These are phyloP conservation scores for Gracilaria domingensis DNA, from an alignment of 23 red algal genomes.

Conservation along the genomic window DNA sequence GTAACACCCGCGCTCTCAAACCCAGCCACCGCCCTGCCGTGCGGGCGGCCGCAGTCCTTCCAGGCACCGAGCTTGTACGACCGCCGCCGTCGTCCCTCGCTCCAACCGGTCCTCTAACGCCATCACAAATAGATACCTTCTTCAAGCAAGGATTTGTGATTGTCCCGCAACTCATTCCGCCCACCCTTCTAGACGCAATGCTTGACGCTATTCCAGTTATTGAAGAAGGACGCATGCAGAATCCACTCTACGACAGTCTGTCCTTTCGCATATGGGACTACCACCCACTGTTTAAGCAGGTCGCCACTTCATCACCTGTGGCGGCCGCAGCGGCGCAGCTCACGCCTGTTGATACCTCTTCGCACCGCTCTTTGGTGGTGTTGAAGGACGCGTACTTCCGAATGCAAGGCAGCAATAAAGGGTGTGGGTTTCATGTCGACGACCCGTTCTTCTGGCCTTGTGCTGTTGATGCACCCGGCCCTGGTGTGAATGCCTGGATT, in stretches of 20 bases:
- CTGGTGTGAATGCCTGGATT: constrained; percentile 41
- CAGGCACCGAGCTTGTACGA: background rate
- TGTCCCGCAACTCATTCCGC: constrained; percentile 6
- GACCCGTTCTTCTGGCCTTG: constrained; percentile 43
- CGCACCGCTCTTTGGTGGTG: background rate
- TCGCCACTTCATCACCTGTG: constrained; percentile 16
- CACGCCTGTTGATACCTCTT: background rate
- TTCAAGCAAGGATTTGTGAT: constrained; percentile 24
- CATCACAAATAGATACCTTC: constrained; percentile 12
- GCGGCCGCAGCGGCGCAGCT: constrained; percentile 46
- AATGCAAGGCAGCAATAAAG: background rate
- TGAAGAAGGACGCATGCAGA: background rate
- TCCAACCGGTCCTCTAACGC: background rate
- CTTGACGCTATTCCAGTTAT: background rate
- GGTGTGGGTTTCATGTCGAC: constrained; percentile 32
- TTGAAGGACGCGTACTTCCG: constrained; percentile 25
- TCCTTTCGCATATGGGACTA: background rate
- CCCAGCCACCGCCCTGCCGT: too few species aligned
- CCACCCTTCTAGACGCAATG: background rate
- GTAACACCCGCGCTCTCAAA: too few species aligned
- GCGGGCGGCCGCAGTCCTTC: too few species aligned
- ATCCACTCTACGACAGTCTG: background rate
- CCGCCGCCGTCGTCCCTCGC: background rate
- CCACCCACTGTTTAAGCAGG: constrained; percentile 4
- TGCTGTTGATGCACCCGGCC: background rate